Evolutionary conservation across 1,139 yeast genomes (phyloP), one percentile per base, ranked within the genome.

Genomic region (Candida tetrigidarum): DNA sequence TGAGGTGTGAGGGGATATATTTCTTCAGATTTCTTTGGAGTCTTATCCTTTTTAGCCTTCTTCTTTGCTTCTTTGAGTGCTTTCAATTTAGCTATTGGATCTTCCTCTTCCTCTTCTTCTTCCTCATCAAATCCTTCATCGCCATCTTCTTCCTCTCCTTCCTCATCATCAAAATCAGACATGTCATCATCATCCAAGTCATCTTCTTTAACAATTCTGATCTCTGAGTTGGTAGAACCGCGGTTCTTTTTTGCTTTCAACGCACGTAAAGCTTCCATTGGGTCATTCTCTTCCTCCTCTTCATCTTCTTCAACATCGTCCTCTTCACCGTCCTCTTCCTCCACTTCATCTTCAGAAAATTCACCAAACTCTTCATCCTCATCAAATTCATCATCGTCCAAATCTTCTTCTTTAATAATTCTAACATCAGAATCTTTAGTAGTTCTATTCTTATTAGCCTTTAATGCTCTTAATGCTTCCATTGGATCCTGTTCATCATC

Each of bases 1-100:
- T 67, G 69, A 2, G 74, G 67, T 2, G 76, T 56, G 20, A 72
- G 30, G 4, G 43, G 39, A 19, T 29, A 46, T 23, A 39, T 20
- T 34, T 41, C 49, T 20, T 46, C 42, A 41, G 46, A 49, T 26
- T 40, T 52, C 54, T 42, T 40, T 10, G 19, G 26, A 43, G 44
- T 18, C 20, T 30, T 25, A n/a, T 39, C 41, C 41, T 48, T 53
- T 44, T 63, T 62, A 18, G 57, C 56, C 26, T 39, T 42, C 41
- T 48, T 53, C 43, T 63, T 62, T 18, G 57, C 56, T 27, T 67
- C 70, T 53, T 76, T 78, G 41, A 69, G 51, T 6, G 76, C 76
- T 50, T 71, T 74, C 23, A 76, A 59, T 30, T 74, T 72, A 0
- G 74, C 77, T 62, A 72, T 60, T 1, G 81, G 77, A 45, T 73